Conservation (phyloP, 2,329 filamentous ascomycete species). For the Fusarium sp. region DNA sequence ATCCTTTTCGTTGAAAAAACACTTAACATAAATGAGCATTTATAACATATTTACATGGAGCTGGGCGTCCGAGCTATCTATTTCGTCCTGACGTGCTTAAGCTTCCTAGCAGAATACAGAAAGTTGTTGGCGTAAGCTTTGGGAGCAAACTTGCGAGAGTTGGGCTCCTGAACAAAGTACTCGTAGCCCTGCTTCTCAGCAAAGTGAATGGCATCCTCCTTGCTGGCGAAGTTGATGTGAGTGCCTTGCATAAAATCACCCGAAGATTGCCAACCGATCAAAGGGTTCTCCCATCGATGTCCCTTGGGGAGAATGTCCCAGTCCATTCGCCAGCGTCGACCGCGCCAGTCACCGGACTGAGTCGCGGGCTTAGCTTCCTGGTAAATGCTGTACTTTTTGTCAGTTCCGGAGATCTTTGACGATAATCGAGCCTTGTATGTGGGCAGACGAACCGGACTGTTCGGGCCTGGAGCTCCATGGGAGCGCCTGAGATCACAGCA, state of each 20-base stretch:
- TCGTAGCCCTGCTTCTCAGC: constrained; percentile 99
- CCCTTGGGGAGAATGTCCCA: constrained; percentile 95
- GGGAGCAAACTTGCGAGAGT: constrained; percentile 83
- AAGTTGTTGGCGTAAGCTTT: constrained; percentile 99
- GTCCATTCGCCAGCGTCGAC: constrained; percentile 94
- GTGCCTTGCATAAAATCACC: constrained; percentile 96
- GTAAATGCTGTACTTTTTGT: constrained; percentile 77
- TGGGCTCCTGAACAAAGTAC: constrained; percentile 98
- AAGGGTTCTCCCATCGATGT: constrained; percentile 96
- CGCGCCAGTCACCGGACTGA: constrained; percentile 90
- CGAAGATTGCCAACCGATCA: constrained; percentile 99
- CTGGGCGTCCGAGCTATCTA: constrained; percentile 57
- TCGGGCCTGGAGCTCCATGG: constrained; percentile 91
- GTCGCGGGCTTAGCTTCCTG: constrained; percentile 93
- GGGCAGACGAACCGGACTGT: constrained; percentile 81
- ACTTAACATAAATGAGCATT: constrained; percentile 33
- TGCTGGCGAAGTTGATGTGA: constrained; percentile 87
- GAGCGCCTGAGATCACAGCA: constrained; percentile 90
- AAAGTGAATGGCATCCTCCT: constrained; percentile 94
- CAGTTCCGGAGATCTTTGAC: neutral
- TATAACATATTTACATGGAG: constrained; percentile 49
- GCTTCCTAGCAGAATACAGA: constrained; percentile 82
- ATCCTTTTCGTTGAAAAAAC: neutral
- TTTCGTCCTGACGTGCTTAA: constrained; percentile 89
- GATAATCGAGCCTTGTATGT: neutral